Conservation (phyloP, 2,329 filamentous ascomycete genomes). For the Colletotrichum lindemuthianum region DNA sequence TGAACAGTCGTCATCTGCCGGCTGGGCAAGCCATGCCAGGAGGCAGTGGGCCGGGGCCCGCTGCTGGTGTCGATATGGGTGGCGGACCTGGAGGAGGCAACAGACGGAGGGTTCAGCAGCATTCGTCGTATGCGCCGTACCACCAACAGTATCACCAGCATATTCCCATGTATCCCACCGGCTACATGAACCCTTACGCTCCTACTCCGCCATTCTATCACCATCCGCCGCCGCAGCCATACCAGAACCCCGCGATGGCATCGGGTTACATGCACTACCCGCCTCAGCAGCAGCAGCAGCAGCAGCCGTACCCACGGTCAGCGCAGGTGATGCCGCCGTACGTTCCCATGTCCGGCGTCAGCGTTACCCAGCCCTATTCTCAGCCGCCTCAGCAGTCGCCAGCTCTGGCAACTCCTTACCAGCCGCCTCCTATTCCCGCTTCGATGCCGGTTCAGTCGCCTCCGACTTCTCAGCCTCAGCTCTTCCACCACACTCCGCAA, state of each 20-base stretch:
- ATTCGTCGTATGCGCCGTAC: conserved; percentile 47
- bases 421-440: conserved; percentile 58
- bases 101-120: conserved; percentile 50
- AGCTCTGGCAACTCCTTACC: conserved; percentile 66
- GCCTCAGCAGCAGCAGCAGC: conserved; percentile 42
- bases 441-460: conserved; percentile 60
- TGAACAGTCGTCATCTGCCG: conserved; percentile 81
- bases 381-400: conserved; percentile 62
- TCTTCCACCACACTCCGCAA: conserved; percentile 28
- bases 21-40: conserved; percentile 74
- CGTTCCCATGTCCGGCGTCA: conserved; percentile 60
- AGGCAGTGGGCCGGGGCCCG: conserved; percentile 42
- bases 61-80: conserved; percentile 45
- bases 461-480: conserved; percentile 49
- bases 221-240: conserved; percentile 67
- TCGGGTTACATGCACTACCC: conserved; percentile 61
- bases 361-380: conserved; percentile 57
- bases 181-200: conserved; percentile 61
- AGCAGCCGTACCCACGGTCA: conserved; percentile 55
- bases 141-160: conserved; percentile 36
- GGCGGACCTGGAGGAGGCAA: conserved; percentile 45
- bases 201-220: conserved; percentile 56
- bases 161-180: conserved; percentile 56
- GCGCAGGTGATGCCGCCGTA: conserved; percentile 66
- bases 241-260: conserved; percentile 63